Percentiles rank a stretch among this genome's conserved stretches.
These are phyloP conservation scores for Penicillium cosmopolitanum DNA, from an alignment of 495 filamentous ascomycete species.

Conservation along the genomic window DNA sequence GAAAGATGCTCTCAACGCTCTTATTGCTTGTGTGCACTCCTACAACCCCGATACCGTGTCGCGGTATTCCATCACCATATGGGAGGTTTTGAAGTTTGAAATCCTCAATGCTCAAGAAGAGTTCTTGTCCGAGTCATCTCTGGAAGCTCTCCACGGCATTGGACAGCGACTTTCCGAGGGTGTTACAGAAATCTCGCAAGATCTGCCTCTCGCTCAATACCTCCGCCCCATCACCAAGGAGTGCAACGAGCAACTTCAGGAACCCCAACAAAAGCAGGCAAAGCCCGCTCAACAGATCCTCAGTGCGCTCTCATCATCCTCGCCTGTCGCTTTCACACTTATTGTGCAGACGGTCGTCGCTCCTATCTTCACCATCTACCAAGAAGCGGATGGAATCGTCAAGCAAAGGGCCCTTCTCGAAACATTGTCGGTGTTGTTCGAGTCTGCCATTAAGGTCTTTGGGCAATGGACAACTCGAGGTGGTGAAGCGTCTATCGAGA, in stretches of 20 bases:
- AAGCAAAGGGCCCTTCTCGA: constrained; percentile 72
- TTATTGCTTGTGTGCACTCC: constrained; percentile 61
- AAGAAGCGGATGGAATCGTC: constrained; percentile 64
- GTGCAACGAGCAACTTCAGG: constrained; percentile 71
- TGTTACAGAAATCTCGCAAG: constrained; percentile 48
- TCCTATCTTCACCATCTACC: constrained; percentile 63
- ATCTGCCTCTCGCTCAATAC: constrained; percentile 61
- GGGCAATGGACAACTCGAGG: constrained; percentile 57
- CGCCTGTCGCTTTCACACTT: constrained; percentile 56
- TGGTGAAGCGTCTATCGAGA: constrained; percentile 40
- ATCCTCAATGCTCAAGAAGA: constrained; percentile 76
- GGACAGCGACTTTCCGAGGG: constrained; percentile 60
- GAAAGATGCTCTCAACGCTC: constrained; percentile 72
- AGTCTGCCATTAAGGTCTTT: constrained; percentile 59
- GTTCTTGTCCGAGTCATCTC: constrained; percentile 65
- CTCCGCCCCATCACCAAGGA: constrained; percentile 68
- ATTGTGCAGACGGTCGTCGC: constrained; percentile 61
- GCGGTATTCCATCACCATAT: constrained; percentile 68
- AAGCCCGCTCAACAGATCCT: constrained; percentile 69
- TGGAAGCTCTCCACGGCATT: constrained; percentile 58
- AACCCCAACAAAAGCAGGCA: constrained; percentile 78
- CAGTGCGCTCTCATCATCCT: constrained; percentile 56
- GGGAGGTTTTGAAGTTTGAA: constrained; percentile 77
- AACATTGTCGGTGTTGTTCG: constrained; percentile 60
- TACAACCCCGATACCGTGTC: constrained; percentile 68